Conservation (phyloP, 2,329 filamentous ascomycete genomes). For the Xenoacremonium recifei region DNA sequence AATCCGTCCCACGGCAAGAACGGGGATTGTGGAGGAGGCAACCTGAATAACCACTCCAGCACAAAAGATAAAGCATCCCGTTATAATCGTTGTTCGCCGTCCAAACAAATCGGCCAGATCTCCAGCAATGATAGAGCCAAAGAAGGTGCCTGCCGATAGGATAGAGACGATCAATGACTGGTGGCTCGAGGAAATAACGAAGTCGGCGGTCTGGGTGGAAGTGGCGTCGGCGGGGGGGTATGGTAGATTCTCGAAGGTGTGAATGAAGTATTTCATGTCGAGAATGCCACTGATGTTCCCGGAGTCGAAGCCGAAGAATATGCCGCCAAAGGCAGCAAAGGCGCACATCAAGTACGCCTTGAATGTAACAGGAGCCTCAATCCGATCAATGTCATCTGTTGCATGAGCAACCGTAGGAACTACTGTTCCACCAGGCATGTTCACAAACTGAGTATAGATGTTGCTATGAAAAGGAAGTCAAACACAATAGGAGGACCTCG, state of each 20-base stretch:
- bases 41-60: slow-evolving; percentile 69
- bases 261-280: slow-evolving; percentile 50
- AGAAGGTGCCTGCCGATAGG: slow-evolving; percentile 75
- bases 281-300: slow-evolving; percentile 71
- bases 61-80: slow-evolving; percentile 69
- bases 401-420: no score
- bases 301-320: slow-evolving; percentile 79
- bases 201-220: slow-evolving; percentile 27
- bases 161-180: slow-evolving; percentile 68
- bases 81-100: slow-evolving; percentile 69
- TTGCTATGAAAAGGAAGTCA: no score
- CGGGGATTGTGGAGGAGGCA: slow-evolving; percentile 50
- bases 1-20: slow-evolving; percentile 71
- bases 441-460: no score
- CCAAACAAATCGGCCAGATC: slow-evolving; percentile 75
- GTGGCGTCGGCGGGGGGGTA: no score
- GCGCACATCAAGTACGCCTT: slow-evolving; percentile 69
- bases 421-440: no score
- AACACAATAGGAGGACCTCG: no score
- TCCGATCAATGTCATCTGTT: slow-evolving; percentile 55
- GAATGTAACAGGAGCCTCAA: slow-evolving; percentile 68
- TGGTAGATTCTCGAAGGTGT: slow-evolving; percentile 50
- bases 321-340: slow-evolving; percentile 69
- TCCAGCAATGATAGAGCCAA: slow-evolving; percentile 74
- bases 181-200: slow-evolving; percentile 39